These are phyloP conservation scores for Aulographum hederae DNA, from an alignment of 2,329 filamentous ascomycete species.

Conservation along the genomic window DNA sequence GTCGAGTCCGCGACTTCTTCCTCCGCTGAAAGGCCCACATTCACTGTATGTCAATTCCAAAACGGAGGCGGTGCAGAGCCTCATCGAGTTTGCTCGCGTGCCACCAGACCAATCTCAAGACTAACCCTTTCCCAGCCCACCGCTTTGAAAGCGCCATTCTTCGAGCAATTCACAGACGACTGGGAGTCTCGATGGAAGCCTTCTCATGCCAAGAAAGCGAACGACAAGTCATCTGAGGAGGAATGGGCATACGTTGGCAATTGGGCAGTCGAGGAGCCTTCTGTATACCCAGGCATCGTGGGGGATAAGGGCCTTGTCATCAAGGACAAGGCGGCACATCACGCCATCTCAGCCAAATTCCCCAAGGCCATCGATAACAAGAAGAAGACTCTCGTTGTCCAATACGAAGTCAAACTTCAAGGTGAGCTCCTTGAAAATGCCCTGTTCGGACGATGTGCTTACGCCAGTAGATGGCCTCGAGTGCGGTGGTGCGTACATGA, in stretches of 20 bases:
- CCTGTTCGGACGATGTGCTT: neutral
- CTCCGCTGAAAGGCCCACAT: slow-evolving; percentile 4
- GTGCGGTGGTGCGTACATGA: slow-evolving; percentile 97
- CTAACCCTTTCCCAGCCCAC: slow-evolving; percentile 46
- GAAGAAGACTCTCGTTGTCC: slow-evolving; percentile 89
- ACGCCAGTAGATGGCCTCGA: slow-evolving; percentile 65
- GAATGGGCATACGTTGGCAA: slow-evolving; percentile 97
- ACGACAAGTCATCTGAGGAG: slow-evolving; percentile 53
- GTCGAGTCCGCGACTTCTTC: slow-evolving; percentile 3
- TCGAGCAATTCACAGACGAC: slow-evolving; percentile 96
- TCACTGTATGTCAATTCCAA: slow-evolving; percentile 5
- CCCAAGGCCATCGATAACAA: slow-evolving; percentile 92
- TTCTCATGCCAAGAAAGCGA: slow-evolving; percentile 93
- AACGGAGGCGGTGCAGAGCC: too few relatives aligned
- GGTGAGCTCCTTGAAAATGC: slow-evolving; percentile 38
- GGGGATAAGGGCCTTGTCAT: slow-evolving; percentile 93
- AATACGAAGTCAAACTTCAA: slow-evolving; percentile 99
- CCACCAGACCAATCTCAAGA: slow-evolving; percentile 1
- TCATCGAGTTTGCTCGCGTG: slow-evolving; percentile 1
- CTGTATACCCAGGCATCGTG: slow-evolving; percentile 75
- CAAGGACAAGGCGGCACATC: slow-evolving; percentile 95
- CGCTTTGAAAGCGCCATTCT: slow-evolving; percentile 75
- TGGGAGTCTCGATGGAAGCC: slow-evolving; percentile 90
- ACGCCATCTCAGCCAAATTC: slow-evolving; percentile 99
- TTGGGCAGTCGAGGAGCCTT: slow-evolving; percentile 92